Conservation (phyloP, 225 moss, liverwort and hornwort species). For the Neckera pumila region DNA sequence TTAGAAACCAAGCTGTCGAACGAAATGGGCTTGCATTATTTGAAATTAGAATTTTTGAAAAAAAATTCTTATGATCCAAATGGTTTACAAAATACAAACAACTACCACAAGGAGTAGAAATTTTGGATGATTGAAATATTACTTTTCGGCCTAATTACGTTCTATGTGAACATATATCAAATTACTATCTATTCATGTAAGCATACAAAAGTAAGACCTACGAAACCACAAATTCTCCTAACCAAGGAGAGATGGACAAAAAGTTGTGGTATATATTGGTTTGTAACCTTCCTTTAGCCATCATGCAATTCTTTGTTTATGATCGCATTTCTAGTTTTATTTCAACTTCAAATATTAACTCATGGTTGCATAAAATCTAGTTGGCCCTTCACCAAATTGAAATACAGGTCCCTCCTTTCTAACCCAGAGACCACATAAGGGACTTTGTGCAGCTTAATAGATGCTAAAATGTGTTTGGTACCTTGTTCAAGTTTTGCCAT, state of each 20-base stretch:
- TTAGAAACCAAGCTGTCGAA: no score
- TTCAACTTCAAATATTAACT: background rate
- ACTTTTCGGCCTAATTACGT: background rate
- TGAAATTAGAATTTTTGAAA: no score
- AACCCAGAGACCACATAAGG: background rate
- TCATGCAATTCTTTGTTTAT: background rate
- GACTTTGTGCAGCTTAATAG: rapidly evolving
- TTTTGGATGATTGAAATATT: background rate
- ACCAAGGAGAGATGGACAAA: background rate
- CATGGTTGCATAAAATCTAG: background rate
- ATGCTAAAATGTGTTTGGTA: background rate
- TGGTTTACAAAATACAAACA: no score
- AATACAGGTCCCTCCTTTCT: background rate
- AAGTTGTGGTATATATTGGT: background rate
- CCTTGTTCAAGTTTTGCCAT: background rate
- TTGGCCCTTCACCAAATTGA: background rate
- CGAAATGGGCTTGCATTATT: no score
- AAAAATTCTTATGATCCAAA: no score
- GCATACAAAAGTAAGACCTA: background rate
- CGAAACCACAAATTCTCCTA: background rate
- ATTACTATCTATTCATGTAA: background rate
- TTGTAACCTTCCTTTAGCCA: background rate
- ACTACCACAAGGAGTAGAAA: no score
- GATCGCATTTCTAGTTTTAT: background rate
- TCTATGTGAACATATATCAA: no score